Base-by-base conservation (phyloP, 768 basidiomycete genomes). In the Rhodosporidiobolus sp. region DNA sequence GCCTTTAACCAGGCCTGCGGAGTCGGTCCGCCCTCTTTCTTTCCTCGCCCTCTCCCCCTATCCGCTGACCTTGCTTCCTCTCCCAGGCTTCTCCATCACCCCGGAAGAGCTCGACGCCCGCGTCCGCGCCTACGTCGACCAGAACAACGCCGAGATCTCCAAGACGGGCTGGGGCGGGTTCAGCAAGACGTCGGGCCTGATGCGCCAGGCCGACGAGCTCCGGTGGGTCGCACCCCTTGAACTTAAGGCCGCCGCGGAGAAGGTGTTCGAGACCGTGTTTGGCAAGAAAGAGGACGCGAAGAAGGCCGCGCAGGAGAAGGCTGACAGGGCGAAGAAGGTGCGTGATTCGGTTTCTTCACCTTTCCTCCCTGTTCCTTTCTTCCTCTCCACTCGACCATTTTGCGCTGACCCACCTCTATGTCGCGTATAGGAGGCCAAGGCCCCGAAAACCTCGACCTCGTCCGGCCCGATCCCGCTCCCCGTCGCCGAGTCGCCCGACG, bases 181-280 rank as follows among this genome's bases (percentile, higher is more conserved):
- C 53, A 89, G 90, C 49, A 81, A 86, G 34, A 85, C 84, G 20
- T 86, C 91, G 72, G 86, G 86, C 30, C 85, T 84, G 0, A 83
- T 91, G 52, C 91, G 88, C 81, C 82, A 79, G 55, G 84, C 83
- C 8, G 85, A 88, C 22, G 84, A 85, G 48, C 81, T 94, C 49
- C 87, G 89, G 63, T 95, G 93, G 92, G 92, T 90, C 11, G 87
- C 83, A 75, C 87, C 91, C 0, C 84, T 94, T 10, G 92, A 94
- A 53, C 83, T 94, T 53, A 95, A 96, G 84, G 89, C 86, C 62
- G 84, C 88, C 0, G 87, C 89, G 3, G 93, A 95, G 79, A 84
- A 84, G 38, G 85, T 85, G 7, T 92, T 92, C 75, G 80, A 81
- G 1, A 85, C 86, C 58, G 84, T 80, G 46, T 93, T 92, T 80